These are phyloP conservation scores for Cucumis sativus DNA, from an alignment of 306 rosid species.

Conservation along the genomic window DNA sequence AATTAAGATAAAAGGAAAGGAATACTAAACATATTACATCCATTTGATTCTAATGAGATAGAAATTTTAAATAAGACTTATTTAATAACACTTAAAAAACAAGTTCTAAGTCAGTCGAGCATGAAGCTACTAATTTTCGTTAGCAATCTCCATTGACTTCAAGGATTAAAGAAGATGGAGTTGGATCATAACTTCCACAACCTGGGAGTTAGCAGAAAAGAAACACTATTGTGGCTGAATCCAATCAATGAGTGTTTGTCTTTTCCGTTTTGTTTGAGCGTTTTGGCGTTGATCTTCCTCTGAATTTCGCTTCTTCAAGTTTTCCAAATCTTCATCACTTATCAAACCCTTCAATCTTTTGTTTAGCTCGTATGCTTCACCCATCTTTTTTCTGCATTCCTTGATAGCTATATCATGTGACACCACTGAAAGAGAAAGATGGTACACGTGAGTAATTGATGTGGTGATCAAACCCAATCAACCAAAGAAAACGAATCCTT, in stretches of 20 bases:
- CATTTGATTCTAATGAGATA: not conserved
- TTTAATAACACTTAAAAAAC: too few species aligned
- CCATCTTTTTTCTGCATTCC: conserved; percentile 65
- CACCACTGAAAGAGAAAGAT: conserved; percentile 55
- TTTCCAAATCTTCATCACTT: conserved; percentile 46
- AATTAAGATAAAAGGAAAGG: not conserved
- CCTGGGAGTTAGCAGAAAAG: not conserved
- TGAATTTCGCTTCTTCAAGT: conserved; percentile 39
- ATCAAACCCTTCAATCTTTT: conserved; percentile 45
- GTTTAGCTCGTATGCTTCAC: conserved; percentile 69
- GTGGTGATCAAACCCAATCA: not conserved
- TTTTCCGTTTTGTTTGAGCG: conserved; percentile 31
- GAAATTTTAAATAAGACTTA: too few species aligned
- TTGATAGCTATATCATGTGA: conserved; percentile 73
- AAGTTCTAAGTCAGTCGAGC: not conserved
- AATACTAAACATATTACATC: not conserved
- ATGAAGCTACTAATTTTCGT: not conserved
- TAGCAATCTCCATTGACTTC: not conserved
- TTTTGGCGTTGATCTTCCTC: conserved; percentile 32
- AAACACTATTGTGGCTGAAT: not conserved
- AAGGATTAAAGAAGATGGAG: not conserved
- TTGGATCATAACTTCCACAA: not conserved
- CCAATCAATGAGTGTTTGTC: conserved; percentile 29
- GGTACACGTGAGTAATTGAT: not conserved
- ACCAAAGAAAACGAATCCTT: not conserved